Base-by-base conservation (phyloP, 345 rosid species). In the Eucalyptus microcorys region DNA sequence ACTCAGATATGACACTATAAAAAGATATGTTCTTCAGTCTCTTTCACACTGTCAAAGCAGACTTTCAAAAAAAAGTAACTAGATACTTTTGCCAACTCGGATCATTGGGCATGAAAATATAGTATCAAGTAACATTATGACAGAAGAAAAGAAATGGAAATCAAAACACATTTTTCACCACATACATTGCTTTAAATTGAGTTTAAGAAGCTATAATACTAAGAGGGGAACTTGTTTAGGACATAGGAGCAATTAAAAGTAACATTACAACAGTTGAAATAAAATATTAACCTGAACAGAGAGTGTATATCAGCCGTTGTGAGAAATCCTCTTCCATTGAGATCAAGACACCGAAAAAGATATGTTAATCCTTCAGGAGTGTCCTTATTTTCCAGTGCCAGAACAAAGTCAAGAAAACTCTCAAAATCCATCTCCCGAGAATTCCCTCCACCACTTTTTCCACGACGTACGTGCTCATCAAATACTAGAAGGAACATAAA, bases 251-350 rank as follows among this genome's bases (percentile, higher is more conserved):
- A 34, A 87, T 32, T n/a, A 53, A 76, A 27, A 55, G 88, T 81
- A 86, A 87, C 32, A 85, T 49, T 50, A 88, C 8, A 32, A 66
- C 37, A 61, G 59, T 37, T 55, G 57, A 7, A 22, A 26, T 48
- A 52, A 61, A 64, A 17, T 80, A 47, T 86, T 90, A 88, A 96
- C 99, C 99, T 97, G 99, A 98, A 98, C 92, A 98, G 99, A 43
- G 99, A 92, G 93, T 98, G 99, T 89, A 98, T 98, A 94, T 98
- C 99, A 83, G 99, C 99, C 1, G 99, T 96, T 27, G 97, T 97
- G 90, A 98, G 98, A 92, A 90, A 96, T 92, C 99, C 99, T 87
- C 98, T 92, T 89, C 96, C 99, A 55, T 95, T 91, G 48, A 97
- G 99, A 94, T 98, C 99, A 48, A 96, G 97, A 90, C 99, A 96